A percentile compares a stretch with the other conserved stretches of the same genome.
Conservation (phyloP, 2,329 filamentous ascomycete species). For the Pseudocercospora cruenta region DNA sequence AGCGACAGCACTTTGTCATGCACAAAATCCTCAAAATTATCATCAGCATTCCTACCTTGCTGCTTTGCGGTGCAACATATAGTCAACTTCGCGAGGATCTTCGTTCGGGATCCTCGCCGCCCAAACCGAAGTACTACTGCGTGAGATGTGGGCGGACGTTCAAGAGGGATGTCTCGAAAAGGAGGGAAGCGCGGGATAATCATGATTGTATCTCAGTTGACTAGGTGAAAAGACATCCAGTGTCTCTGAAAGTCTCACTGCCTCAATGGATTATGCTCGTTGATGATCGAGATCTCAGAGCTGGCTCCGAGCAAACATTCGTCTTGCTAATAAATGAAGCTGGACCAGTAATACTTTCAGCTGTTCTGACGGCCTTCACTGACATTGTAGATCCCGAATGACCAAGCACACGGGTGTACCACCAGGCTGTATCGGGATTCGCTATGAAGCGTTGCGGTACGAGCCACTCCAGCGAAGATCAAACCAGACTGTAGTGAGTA, state of each 20-base stretch:
- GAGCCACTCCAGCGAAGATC: not conserved
- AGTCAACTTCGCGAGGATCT: not conserved
- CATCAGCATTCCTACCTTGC: not conserved
- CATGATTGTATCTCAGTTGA: slow-evolving; percentile 7
- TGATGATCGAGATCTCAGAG: not conserved
- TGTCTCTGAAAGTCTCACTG: not conserved
- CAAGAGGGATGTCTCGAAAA: too few species aligned
- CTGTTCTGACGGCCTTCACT: not conserved
- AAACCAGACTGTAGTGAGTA: not conserved
- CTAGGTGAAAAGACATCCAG: not conserved
- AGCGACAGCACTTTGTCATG: not conserved
- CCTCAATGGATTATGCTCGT: not conserved
- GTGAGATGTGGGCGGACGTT: not conserved
- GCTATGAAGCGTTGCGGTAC: too few species aligned
- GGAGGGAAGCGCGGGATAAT: not conserved
- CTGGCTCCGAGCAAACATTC: not conserved
- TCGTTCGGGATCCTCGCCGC: not conserved
- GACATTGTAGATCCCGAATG: not conserved
- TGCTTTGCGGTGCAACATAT: not conserved
- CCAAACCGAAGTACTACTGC: not conserved
- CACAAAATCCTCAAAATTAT: not conserved
- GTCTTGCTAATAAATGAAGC: not conserved
- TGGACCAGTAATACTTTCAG: not conserved
- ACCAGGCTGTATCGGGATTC: not conserved
- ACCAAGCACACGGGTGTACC: not conserved